Base-by-base conservation (phyloP, 2,329 filamentous ascomycete species). In the Aureobasidium sp. region DNA sequence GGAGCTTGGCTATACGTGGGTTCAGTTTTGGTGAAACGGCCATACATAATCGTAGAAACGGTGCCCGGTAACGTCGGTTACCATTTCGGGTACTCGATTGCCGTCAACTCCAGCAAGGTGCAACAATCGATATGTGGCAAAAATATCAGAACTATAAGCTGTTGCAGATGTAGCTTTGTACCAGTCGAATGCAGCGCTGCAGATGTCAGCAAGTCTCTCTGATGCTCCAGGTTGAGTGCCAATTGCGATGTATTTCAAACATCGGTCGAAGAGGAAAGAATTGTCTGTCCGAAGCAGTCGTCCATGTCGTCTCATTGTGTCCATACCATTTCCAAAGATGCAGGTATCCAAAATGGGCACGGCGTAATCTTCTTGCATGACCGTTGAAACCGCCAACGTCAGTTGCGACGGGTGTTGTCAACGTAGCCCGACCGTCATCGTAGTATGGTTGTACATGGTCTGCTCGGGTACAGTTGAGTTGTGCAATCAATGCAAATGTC, bases 331-430 rank as follows among this genome's bases (percentile, higher is more conserved):
- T 12, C 22, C 27, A 34, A 27, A 36, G 22, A 55, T 42, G 37
- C 25, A 42, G 36, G n/a, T 25, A 45, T 29, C 41, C n/a, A 45
- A 34, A 57, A 29, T 34, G 20, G 5, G 11, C 8, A 22, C n/a
- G 27, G 29, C 9, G 53, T 8, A 45, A 45, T 57, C 53, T 57
- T n/a, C 22, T 45, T 57, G 53, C 53, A 45, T 57, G 29, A 36
- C 53, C 55, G 55, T 48, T 58, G 15, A 8, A 58, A 58, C 55
- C 12, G 53, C 4, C 2, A 58, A 58, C 42, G 55, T 39, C 9
- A 37, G n/a, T 37, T 52, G 34, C 31, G 49, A 34, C 49, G 39
- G 34, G 49, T 22, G 31, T 12, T 29, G 9, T 39, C 14, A 42
- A 55, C 37, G 25, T 55, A 36, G 25, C 17, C 11, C 29, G 29